Conservation (phyloP, 2,329 filamentous ascomycete genomes). For the Xylariaceae sp. region DNA sequence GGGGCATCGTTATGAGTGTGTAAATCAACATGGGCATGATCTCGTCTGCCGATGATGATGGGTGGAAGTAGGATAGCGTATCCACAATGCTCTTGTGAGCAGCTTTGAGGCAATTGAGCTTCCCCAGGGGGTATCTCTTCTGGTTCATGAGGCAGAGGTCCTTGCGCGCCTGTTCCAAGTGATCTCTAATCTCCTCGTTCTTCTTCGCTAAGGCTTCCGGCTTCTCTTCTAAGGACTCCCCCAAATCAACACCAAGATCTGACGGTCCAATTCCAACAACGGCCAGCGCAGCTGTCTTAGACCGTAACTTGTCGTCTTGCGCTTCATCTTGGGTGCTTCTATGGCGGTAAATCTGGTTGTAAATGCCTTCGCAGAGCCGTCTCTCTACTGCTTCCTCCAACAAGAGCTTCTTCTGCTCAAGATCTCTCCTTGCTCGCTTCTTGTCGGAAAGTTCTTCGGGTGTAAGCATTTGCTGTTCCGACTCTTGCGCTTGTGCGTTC, state of each 20-base stretch:
- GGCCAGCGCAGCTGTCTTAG: conserved; percentile 82
- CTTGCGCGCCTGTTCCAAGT: conserved; percentile 64
- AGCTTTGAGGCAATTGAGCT: conserved; percentile 80
- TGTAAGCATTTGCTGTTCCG: conserved; percentile 82
- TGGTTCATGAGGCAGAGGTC: conserved; percentile 79
- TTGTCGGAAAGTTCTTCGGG: conserved; percentile 74
- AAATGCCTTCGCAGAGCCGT: conserved; percentile 77
- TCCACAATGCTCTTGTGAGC: conserved; percentile 95
- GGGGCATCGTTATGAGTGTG: conserved; percentile 83
- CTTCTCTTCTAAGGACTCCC: conserved; percentile 48
- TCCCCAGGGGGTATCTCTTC: conserved; percentile 81
- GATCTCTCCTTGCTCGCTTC: conserved; percentile 68
- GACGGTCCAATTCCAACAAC: conserved; percentile 86
- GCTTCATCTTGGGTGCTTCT: conserved; percentile 89
- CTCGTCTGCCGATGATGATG: conserved; percentile 88
- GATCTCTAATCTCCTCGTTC: conserved; percentile 63
- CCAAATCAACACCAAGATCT: conserved; percentile 76
- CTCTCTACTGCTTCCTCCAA: conserved; percentile 91
- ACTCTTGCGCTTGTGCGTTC: conserved; percentile 37
- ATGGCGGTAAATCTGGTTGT: conserved; percentile 85
- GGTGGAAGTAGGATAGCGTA: conserved; percentile 62
- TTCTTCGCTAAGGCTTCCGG: conserved; percentile 55
- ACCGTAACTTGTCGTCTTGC: conserved; percentile 87
- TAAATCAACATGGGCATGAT: conserved; percentile 97
- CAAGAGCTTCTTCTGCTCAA: conserved; percentile 70